These are phyloP conservation scores for Leccinum pellstonianum DNA, from an alignment of 768 basidiomycete species.

Conservation along the genomic window DNA sequence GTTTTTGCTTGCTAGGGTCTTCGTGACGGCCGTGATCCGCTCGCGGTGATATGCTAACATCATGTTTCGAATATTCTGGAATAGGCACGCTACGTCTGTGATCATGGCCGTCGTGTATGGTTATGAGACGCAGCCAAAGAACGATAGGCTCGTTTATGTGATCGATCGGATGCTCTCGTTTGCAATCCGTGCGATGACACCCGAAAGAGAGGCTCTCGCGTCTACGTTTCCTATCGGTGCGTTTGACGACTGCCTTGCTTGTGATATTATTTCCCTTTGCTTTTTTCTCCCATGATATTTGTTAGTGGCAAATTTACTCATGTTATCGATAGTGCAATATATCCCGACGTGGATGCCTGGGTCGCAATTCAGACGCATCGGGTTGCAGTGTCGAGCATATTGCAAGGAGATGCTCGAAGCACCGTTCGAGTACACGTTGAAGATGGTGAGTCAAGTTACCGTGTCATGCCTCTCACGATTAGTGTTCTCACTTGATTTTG, in stretches of 20 bases:
- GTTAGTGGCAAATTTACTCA: too few species aligned
- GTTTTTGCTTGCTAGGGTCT: not conserved
- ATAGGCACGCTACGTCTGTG: conserved; percentile 24
- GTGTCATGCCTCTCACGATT: not conserved
- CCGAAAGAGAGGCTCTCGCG: conserved; percentile 2
- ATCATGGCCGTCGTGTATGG: conserved; percentile 15
- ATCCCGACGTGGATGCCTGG: conserved; percentile 12
- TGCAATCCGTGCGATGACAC: not conserved
- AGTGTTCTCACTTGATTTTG: not conserved
- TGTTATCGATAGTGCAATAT: conserved; percentile 3
- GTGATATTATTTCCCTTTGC: not conserved
- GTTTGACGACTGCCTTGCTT: not conserved
- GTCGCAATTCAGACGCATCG: conserved; percentile 2
- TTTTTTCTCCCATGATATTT: not conserved
- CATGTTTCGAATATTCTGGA: not conserved
- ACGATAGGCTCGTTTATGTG: not conserved
- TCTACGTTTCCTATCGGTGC: conserved; percentile 6
- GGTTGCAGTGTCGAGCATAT: conserved; percentile 13
- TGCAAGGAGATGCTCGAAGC: conserved; percentile 19
- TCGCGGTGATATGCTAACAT: not conserved
- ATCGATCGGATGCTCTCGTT: not conserved
- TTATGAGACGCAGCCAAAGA: conserved; percentile 4
- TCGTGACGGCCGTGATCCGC: not conserved
- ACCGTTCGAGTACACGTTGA: not conserved
- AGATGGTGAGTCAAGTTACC: not conserved